A percentile compares a stretch with the other conserved stretches of the same genome.
Evolutionary conservation across 2,329 filamentous ascomycete genomes (phyloP).

Genomic region (Fusarium napiforme): DNA sequence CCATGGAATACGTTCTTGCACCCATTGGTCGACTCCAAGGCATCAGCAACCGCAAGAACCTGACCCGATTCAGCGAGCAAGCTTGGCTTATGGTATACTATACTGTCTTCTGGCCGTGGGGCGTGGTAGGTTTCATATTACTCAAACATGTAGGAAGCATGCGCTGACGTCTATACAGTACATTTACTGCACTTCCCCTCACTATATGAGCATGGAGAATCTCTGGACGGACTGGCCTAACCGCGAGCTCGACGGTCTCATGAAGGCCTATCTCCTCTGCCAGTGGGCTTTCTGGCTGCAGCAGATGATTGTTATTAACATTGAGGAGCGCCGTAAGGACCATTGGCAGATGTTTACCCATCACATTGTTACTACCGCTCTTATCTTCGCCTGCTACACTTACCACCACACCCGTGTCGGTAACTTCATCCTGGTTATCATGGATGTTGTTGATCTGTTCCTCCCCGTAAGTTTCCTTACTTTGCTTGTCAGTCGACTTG

Average conservation of each 20-base stretch:
- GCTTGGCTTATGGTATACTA: slow-evolving; percentile 92
- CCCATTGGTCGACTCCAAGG: slow-evolving; percentile 80
- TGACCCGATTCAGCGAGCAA: slow-evolving; percentile 91
- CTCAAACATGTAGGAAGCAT: background rate
- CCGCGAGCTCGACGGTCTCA: slow-evolving; percentile 76
- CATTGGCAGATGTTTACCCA: slow-evolving; percentile 96
- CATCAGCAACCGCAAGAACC: slow-evolving; percentile 78
- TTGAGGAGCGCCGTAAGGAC: slow-evolving; percentile 94
- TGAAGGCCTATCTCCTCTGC: slow-evolving; percentile 90
- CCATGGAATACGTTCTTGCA: slow-evolving; percentile 87
- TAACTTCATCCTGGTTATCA: slow-evolving; percentile 87
- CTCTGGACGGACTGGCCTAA: slow-evolving; percentile 89
- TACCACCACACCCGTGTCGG: slow-evolving; percentile 90
- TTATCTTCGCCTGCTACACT: slow-evolving; percentile 85
- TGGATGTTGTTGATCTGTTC: slow-evolving; percentile 93
- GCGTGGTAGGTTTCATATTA: slow-evolving; percentile 72
- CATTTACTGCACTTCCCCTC: slow-evolving; percentile 79
- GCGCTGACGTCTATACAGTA: slow-evolving; percentile 65
- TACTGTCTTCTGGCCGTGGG: slow-evolving; percentile 81
- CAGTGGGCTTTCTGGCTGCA: slow-evolving; percentile 95
- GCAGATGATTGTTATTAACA: slow-evolving; percentile 92
- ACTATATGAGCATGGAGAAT: slow-evolving; percentile 79
- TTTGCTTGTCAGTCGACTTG: slow-evolving; percentile 74
- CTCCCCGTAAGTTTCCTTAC: slow-evolving; percentile 82
- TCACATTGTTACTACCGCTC: slow-evolving; percentile 86